Conservation (phyloP, 164 flowering plant genomes). For the Piper betle region DNA sequence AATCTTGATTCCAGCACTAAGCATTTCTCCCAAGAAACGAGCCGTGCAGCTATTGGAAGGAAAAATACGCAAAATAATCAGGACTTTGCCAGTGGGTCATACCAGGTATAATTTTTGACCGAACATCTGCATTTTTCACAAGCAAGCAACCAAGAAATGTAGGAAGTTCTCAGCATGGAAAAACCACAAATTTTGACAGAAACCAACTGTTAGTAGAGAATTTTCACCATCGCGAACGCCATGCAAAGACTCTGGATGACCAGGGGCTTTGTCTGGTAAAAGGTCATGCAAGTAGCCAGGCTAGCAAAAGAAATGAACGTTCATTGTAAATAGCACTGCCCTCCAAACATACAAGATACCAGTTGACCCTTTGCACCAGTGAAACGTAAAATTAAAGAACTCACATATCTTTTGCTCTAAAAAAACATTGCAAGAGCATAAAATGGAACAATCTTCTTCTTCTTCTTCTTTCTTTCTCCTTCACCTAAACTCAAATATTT, state of each 20-base stretch:
- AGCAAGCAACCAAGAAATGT: neutral
- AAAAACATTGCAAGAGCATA: too few relatives aligned
- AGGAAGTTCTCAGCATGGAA: neutral
- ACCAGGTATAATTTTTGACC: constrained; percentile 70
- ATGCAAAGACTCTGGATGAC: constrained; percentile 56
- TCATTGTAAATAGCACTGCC: neutral
- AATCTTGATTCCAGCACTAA: constrained; percentile 78
- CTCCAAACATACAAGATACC: neutral
- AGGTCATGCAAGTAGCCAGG: constrained; percentile 77
- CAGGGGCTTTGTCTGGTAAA: constrained; percentile 75
- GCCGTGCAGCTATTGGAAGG: constrained; percentile 87
- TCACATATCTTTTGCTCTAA: too few relatives aligned
- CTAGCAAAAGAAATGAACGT: constrained; percentile 24
- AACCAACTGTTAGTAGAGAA: constrained; percentile 7
- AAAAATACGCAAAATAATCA: constrained; percentile 79
- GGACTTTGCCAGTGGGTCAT: constrained; percentile 99
- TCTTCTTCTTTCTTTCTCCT: too few relatives aligned
- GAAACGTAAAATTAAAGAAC: neutral
- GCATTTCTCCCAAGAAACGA: constrained; percentile 95
- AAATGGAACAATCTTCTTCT: neutral
- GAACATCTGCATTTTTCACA: constrained; percentile 44
- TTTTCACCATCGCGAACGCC: constrained; percentile 60
- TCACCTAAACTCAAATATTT: too few relatives aligned
- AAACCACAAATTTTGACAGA: neutral
- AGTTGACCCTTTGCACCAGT: neutral